A percentile compares a stretch with the other conserved stretches of the same genome.
Evolutionary conservation across 2,329 filamentous ascomycete species (phyloP).

Genomic region (Xylaria multiplex): DNA sequence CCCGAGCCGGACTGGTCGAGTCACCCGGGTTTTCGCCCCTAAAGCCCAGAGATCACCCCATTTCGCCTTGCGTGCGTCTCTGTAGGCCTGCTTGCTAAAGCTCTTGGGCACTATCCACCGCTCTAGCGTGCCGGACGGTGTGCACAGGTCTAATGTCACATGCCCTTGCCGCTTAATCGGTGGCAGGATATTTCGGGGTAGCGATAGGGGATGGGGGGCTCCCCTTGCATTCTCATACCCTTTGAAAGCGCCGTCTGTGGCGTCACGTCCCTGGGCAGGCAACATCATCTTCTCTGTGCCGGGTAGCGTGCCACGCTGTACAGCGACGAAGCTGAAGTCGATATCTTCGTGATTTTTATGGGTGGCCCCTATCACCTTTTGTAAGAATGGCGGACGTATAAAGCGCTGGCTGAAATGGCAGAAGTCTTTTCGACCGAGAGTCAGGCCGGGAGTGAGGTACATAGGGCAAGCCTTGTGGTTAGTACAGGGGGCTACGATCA

Average conservation of each 20-base stretch:
- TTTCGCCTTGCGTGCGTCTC: slow-evolving; percentile 85
- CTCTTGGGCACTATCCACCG: slow-evolving; percentile 91
- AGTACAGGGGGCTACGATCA: slow-evolving; percentile 81
- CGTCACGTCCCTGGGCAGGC: slow-evolving; percentile 60
- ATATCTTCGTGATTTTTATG: slow-evolving; percentile 89
- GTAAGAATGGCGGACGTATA: slow-evolving; percentile 83
- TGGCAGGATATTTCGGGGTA: slow-evolving; percentile 81
- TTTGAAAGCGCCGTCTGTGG: slow-evolving; percentile 73
- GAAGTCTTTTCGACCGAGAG: slow-evolving; percentile 82
- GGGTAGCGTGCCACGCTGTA: slow-evolving; percentile 77
- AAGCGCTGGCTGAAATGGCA: slow-evolving; percentile 93
- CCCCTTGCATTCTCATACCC: slow-evolving; percentile 70
- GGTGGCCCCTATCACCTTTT: slow-evolving; percentile 74
- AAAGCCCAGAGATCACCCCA: slow-evolving; percentile 98
- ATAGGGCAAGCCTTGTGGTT: slow-evolving; percentile 91
- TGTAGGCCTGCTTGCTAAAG: slow-evolving; percentile 83
- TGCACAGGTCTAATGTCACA: slow-evolving; percentile 90
- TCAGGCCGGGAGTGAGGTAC: slow-evolving; percentile 77
- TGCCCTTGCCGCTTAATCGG: slow-evolving; percentile 91
- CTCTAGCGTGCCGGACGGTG: slow-evolving; percentile 83
- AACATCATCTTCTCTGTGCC: slow-evolving; percentile 24
- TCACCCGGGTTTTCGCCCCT: slow-evolving; percentile 85
- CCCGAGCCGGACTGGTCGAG: slow-evolving; percentile 70
- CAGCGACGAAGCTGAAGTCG: slow-evolving; percentile 87
- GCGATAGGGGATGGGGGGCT: slow-evolving; percentile 67